phyloP scores from a whole-genome alignment of 2,329 filamentous ascomycete species.

The Alternaria brassicicola region DNA sequence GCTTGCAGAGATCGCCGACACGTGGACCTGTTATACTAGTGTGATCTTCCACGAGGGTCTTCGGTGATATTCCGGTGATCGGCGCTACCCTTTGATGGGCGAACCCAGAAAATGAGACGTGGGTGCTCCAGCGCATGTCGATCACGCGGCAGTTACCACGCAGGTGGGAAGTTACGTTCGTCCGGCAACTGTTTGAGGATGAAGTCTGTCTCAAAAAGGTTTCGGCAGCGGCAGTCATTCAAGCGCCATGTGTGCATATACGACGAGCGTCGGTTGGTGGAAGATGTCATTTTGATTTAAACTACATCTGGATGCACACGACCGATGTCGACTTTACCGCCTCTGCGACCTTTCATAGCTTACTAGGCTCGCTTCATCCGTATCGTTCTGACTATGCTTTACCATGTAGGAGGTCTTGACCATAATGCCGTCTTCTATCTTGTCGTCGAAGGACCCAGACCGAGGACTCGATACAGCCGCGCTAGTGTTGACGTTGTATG shows the following conservation, averaged over 20 bases:
- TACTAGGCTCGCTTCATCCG: slow-evolving; percentile 27
- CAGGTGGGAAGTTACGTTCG: not conserved
- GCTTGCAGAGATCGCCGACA: slow-evolving; percentile 1
- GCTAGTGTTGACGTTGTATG: slow-evolving; percentile 9
- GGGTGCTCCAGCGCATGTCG: slow-evolving; percentile 6
- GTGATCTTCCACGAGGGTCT: slow-evolving; percentile 1
- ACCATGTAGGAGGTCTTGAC: slow-evolving; percentile 29
- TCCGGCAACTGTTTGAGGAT: not conserved
- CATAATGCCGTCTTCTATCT: slow-evolving; percentile 22
- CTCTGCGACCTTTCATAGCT: slow-evolving; percentile 12
- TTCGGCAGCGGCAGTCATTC: not conserved
- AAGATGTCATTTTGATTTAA: not conserved
- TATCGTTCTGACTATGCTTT: slow-evolving; percentile 22
- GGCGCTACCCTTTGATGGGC: slow-evolving; percentile 1
- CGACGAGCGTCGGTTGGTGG: not conserved
- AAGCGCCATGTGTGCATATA: not conserved
- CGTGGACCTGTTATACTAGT: slow-evolving; percentile 2
- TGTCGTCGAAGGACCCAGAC: not conserved
- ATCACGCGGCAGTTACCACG: not conserved
- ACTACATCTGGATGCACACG: not conserved
- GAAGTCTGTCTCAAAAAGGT: not conserved
- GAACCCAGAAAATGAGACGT: not conserved
- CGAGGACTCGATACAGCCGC: slow-evolving; percentile 8
- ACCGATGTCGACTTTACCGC: not conserved
- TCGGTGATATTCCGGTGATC: slow-evolving; percentile 13